Evolutionary conservation across 1,139 yeast species (phyloP).

Genomic region (Insectozyma bohioensis): DNA sequence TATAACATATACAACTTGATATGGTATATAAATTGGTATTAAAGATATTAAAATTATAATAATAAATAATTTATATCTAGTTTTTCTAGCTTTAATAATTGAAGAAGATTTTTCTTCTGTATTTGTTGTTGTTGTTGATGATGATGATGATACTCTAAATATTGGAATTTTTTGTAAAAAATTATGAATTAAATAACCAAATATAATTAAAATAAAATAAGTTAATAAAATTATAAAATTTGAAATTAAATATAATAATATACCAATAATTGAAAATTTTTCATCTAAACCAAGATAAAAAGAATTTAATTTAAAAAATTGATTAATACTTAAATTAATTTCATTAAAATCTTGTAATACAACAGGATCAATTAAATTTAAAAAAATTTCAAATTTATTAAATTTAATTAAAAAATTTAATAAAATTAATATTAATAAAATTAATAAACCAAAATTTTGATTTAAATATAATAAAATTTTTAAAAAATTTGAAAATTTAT

Average conservation of each 20-base stretch:
- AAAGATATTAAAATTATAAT: constrained; percentile 22
- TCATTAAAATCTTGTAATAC: constrained; percentile 41
- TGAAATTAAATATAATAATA: constrained; percentile 54
- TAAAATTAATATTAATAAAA: constrained; percentile 20
- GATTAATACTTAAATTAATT: constrained; percentile 23
- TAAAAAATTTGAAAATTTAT: constrained; percentile 51
- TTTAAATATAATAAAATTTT: constrained; percentile 34
- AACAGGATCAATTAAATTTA: constrained; percentile 56
- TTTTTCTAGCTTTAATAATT: too few relatives aligned
- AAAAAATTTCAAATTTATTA: constrained; percentile 19
- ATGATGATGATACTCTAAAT: not conserved
- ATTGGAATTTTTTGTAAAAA: not conserved
- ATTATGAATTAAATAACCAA: constrained; percentile 6
- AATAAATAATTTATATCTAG: constrained; percentile 2
- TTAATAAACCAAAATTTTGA: constrained; percentile 12
- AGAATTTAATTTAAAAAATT: constrained; percentile 28
- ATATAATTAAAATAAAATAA: constrained; percentile 18
- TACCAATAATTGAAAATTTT: constrained; percentile 38
- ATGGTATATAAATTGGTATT: constrained; percentile 69
- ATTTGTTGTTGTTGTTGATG: too few relatives aligned
- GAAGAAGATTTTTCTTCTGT: too few relatives aligned
- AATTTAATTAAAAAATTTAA: constrained; percentile 39
- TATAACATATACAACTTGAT: constrained; percentile 70
- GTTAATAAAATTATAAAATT: constrained; percentile 43
- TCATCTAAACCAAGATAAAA: constrained; percentile 72